phyloP scores from a whole-genome alignment of 1,284 basidiomycete genomes.

The Leccinum fallax region DNA sequence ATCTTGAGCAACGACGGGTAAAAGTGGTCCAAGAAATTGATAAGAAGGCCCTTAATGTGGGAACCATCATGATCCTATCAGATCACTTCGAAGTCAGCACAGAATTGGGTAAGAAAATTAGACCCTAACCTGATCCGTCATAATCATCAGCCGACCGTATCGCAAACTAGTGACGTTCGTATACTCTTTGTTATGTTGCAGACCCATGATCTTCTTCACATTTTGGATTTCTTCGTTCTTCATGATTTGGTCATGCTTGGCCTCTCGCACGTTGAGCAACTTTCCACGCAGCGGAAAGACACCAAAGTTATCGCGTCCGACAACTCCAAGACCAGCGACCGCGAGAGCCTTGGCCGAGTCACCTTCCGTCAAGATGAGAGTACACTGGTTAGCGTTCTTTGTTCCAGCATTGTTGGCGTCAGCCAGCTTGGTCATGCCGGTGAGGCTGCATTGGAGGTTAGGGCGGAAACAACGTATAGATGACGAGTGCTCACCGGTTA shows the following conservation, averaged over 20 bases:
- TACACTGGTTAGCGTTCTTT: slow-evolving; percentile 80
- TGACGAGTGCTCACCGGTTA: slow-evolving; percentile 58
- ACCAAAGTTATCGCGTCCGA: slow-evolving; percentile 96
- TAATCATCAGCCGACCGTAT: slow-evolving; percentile 98
- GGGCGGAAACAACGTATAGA: slow-evolving; percentile 6
- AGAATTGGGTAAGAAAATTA: slow-evolving; percentile 15
- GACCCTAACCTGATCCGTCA: slow-evolving; percentile 91
- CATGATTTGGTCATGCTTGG: slow-evolving; percentile 94
- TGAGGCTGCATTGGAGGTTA: slow-evolving; percentile 55
- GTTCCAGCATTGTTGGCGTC: slow-evolving; percentile 99
- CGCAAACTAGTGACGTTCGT: slow-evolving; percentile 71
- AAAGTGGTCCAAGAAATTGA: slow-evolving; percentile 98
- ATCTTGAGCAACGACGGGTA: slow-evolving; percentile 94
- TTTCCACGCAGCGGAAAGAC: slow-evolving; percentile 99
- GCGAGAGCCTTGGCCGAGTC: slow-evolving; percentile 98
- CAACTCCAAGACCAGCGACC: slow-evolving; percentile 91
- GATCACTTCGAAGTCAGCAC: slow-evolving; percentile 12
- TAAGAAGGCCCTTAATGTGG: slow-evolving; percentile 98
- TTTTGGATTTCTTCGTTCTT: slow-evolving; percentile 98
- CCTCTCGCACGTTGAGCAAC: slow-evolving; percentile 96
- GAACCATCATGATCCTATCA: slow-evolving; percentile 97
- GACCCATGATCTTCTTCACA: slow-evolving; percentile 97
- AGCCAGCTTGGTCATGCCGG: slow-evolving; percentile 91
- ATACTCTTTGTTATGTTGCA: slow-evolving; percentile 95
- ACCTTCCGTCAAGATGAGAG: slow-evolving; percentile 98